Evolutionary conservation across 2,329 filamentous ascomycete genomes (phyloP), one percentile per base, ranked within the genome.

Genomic region (Hypoxylon sp.): DNA sequence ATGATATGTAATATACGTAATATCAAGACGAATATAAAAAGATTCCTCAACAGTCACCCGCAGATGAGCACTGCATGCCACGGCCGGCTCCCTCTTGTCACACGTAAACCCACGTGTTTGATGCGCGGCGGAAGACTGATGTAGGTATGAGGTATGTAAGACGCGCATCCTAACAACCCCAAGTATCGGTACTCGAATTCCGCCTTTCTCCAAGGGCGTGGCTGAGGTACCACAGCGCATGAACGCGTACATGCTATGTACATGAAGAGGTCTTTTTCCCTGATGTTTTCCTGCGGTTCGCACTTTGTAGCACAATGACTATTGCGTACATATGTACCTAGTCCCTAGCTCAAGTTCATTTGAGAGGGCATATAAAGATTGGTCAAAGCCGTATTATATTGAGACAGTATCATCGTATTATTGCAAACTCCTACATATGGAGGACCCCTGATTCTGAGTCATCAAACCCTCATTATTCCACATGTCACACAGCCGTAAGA

Each of bases 21-120:
- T 45, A 10, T 26, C 29, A 42, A 33, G 26, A 45, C 21, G 27
- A 42, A 13, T 35, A 23, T 26, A 13, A 6, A 20, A 26, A n/a
- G 8, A 13, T n/a, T 17, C n/a, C 17, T 27, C 23, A 27, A n/a
- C 31, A 17, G 23, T 43, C 40, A 53, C 57, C 31, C 58, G 48
- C 48, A 49, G 40, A 60, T 53, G 35, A 27, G n/a, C 41, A 57
- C 52, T 20, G 24, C 47, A 48, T 53, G 48, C 50, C 42, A 53
- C 49, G n/a, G n/a, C n/a, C 43, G 35, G 49, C 10, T 48, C 43
- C 38, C 31, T 35, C 46, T n/a, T 33, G 53, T 61, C 45, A 48
- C 35, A 58, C 55, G 38, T 49, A 40, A 52, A 35, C 61, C 61
- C 61, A 61, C 61, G 61, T 63, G 61, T 63, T 53, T 60, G 48